A percentile compares a stretch with the other conserved stretches of the same genome.
These are phyloP conservation scores for Mycena sanguinolenta DNA, from an alignment of 768 basidiomycete species.

Conservation along the genomic window DNA sequence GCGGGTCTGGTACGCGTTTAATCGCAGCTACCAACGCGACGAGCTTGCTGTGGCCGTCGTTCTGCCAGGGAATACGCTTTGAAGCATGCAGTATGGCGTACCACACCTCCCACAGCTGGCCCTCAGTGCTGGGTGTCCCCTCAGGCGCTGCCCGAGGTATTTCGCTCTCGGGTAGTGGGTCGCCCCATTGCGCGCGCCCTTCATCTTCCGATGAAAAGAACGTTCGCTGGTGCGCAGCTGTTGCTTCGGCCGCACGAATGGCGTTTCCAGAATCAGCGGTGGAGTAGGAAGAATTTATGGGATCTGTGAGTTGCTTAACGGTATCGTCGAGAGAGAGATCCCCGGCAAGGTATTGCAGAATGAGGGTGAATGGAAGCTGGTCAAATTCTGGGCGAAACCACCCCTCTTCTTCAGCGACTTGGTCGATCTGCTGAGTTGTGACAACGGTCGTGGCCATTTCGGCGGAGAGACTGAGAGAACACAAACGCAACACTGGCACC, in stretches of 20 bases:
- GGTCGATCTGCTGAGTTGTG: not conserved
- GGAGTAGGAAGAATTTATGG: not conserved
- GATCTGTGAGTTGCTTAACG: not conserved
- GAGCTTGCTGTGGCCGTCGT: not conserved
- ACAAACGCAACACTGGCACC: not conserved
- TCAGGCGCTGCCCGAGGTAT: not conserved
- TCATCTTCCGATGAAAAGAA: not conserved
- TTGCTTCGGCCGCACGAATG: not conserved
- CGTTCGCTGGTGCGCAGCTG: not conserved
- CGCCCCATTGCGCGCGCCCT: not conserved
- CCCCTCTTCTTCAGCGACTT: not conserved
- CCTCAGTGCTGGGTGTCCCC: not conserved
- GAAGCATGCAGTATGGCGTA: not conserved
- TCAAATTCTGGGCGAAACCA: not conserved
- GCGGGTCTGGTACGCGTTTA: not conserved
- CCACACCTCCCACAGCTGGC: not conserved
- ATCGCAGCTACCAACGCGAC: not conserved
- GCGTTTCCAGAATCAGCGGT: not conserved
- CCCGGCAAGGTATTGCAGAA: not conserved
- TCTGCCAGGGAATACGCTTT: not conserved
- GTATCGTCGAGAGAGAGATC: not conserved
- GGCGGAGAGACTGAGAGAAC: no score
- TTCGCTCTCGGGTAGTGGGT: not conserved
- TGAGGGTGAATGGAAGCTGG: not conserved
- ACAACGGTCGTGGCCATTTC: no score